Conservation (phyloP, 2,329 filamentous ascomycete species). For the Myriosclerotinia scirpicola region DNA sequence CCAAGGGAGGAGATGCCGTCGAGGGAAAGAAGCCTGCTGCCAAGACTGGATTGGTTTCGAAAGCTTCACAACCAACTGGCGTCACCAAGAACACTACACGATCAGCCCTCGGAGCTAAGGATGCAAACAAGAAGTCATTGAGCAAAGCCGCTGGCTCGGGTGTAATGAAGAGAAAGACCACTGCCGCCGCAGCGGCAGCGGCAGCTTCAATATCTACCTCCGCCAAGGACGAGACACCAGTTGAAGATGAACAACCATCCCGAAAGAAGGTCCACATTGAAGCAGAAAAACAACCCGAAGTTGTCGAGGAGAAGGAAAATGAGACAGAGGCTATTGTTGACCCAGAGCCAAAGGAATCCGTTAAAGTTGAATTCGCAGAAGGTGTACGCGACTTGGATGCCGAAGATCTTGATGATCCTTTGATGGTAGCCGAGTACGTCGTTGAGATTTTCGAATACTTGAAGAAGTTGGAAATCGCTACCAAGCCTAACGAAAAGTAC, state of each 20-base stretch:
- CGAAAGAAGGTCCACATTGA: constrained; percentile 64
- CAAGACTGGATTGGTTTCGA: constrained; percentile 72
- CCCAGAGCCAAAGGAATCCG: constrained; percentile 33
- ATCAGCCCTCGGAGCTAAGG: constrained; percentile 64
- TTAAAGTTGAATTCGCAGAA: constrained; percentile 38
- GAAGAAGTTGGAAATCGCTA: constrained; percentile 76
- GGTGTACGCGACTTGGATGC: constrained; percentile 69
- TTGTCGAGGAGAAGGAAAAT: constrained; percentile 43
- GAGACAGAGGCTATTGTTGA: constrained; percentile 39
- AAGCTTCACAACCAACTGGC: constrained; percentile 77
- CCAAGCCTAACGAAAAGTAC: constrained; percentile 87
- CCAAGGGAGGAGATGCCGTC: constrained; percentile 65
- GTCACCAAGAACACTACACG: constrained; percentile 69
- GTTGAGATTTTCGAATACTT: constrained; percentile 97
- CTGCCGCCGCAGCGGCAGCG: constrained; percentile 49
- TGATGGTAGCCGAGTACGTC: constrained; percentile 98
- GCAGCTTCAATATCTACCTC: constrained; percentile 49
- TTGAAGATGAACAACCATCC: constrained; percentile 67
- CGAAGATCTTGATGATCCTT: constrained; percentile 87
- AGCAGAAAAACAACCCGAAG: constrained; percentile 48
- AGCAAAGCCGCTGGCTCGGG: constrained; percentile 75
- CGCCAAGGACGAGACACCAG: constrained; percentile 59
- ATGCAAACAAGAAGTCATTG: constrained; percentile 64
- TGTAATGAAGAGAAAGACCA: constrained; percentile 69
- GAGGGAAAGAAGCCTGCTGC: constrained; percentile 73